phyloP scores from a whole-genome alignment of 2,329 filamentous ascomycete genomes.

The Pezicula neosporulosa region DNA sequence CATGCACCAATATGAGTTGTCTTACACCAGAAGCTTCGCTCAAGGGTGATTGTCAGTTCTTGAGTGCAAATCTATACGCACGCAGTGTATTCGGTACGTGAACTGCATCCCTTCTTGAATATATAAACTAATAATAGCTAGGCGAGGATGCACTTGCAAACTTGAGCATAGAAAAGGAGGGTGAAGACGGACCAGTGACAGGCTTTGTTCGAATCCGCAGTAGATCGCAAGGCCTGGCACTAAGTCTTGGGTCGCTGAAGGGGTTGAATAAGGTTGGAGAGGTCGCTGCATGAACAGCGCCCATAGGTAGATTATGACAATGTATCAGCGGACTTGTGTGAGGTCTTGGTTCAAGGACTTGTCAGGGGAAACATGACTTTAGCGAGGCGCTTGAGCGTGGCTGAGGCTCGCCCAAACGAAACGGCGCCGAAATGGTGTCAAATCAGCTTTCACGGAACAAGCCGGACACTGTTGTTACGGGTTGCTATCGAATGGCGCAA shows the following conservation, averaged over 20 bases:
- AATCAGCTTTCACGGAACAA: conserved; percentile 2
- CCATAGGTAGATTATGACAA: conserved; percentile 3
- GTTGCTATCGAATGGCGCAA: conserved; percentile 21
- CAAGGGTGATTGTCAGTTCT: conserved; percentile 96
- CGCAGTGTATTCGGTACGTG: conserved; percentile 95
- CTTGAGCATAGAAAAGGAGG: conserved; percentile 95
- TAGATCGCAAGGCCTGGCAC: conserved; percentile 88
- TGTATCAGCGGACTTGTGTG: not conserved
- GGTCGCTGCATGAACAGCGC: conserved; percentile 19
- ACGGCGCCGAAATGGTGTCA: conserved; percentile 8
- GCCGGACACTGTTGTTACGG: conserved; percentile 11
- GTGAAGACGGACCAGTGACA: conserved; percentile 89
- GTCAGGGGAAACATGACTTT: not conserved
- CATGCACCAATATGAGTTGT: conserved; percentile 97
- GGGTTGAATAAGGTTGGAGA: conserved; percentile 77
- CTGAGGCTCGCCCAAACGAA: conserved; percentile 6
- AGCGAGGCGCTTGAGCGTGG: conserved; percentile 1
- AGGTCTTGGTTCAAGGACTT: not conserved
- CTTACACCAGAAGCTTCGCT: conserved; percentile 93
- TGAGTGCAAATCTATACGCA: conserved; percentile 95
- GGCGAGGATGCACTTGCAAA: conserved; percentile 98
- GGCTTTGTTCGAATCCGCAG: conserved; percentile 98
- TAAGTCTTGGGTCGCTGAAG: conserved; percentile 92
- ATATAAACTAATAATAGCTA: conserved; percentile 36
- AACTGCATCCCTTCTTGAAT: not conserved